Evolutionary conservation across 2,329 filamentous ascomycete genomes (phyloP).

Genomic region (Trichoderma pleuroti): DNA sequence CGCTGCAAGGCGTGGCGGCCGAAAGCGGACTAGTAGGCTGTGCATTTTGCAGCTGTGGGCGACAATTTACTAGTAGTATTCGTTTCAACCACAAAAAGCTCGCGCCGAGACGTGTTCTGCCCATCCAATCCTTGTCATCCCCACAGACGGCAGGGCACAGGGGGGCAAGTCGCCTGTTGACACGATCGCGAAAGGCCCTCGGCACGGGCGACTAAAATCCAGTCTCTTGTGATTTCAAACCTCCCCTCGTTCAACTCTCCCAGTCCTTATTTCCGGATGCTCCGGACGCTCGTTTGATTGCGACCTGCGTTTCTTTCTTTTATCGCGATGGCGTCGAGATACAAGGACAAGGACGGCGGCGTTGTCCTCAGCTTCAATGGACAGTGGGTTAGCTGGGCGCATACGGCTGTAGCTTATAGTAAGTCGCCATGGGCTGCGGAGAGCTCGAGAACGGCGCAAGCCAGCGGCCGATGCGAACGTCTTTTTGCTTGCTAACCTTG

Average conservation of each 20-base stretch:
- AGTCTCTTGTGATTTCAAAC: slow-evolving; percentile 15
- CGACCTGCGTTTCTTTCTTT: slow-evolving; percentile 20
- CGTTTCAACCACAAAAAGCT: slow-evolving; percentile 15
- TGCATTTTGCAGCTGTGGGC: background rate
- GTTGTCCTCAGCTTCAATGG: slow-evolving; percentile 68
- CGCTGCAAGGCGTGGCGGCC: background rate
- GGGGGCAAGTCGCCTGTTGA: slow-evolving; percentile 17
- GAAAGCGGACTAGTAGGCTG: slow-evolving; percentile 3
- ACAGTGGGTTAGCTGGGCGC: slow-evolving; percentile 84
- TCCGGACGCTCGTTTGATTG: slow-evolving; percentile 31
- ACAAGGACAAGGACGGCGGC: slow-evolving; percentile 63
- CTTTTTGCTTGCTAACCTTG: background rate
- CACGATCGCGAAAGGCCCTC: slow-evolving; percentile 23
- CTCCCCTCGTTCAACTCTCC: slow-evolving; percentile 12
- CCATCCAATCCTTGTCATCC: slow-evolving; percentile 15
- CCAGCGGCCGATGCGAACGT: slow-evolving; percentile 22
- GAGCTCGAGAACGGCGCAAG: background rate
- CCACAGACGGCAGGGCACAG: slow-evolving; percentile 15
- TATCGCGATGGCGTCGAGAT: slow-evolving; percentile 41
- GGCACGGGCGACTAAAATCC: slow-evolving; percentile 20
- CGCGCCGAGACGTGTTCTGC: slow-evolving; percentile 16
- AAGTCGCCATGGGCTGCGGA: slow-evolving; percentile 30
- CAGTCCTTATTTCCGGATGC: slow-evolving; percentile 27
- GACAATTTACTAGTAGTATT: background rate
- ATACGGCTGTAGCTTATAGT: slow-evolving; percentile 83